Evolutionary conservation across 768 basidiomycete genomes (phyloP), one percentile per base, ranked within the genome.

Genomic region (Chalciporus pseudorubinellus): DNA sequence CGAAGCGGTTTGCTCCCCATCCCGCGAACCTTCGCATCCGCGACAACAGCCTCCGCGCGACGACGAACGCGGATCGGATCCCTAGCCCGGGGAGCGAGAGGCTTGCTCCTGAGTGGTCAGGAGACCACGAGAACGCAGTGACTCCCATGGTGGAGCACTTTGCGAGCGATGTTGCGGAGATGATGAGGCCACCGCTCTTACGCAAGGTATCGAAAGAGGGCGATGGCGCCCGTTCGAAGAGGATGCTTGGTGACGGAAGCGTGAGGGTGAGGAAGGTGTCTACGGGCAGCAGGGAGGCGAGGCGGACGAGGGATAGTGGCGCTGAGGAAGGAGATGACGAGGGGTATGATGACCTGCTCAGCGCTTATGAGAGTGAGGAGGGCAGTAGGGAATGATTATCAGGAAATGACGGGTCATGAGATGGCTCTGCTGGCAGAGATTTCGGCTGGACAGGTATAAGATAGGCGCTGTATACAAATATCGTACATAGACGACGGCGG

Each of bases 311-410:
- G 34, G 82, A 85, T 31, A 89, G 84, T 61, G 80, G 77, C 19
- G 87, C 85, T 0, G 84, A 85, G 47, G 87, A 89, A 52, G 87
- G 89, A 4, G 88, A 89, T 52, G 89, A 90, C 57, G 77, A 78
- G 48, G 81, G 85, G 4, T 89, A 89, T 48, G 87, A 85, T 58
- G 89, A 89, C 12, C 62, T 91, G 48, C 67, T 91, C 52, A 89
- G 85, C 63, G 88, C 88, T 18, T 91, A 91, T 60, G 88, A 90
- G 70, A 89, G 88, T 61, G 87, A 89, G 62, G 85, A 83, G 46
- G 74, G 73, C 26, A 63, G 64, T 31, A 63, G 43, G n/a, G 60
- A 65, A 44, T 70, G 61, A 61, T 47, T 38, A 36, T 18, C 8
- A 19, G 21, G 14, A 6, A 29, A 45, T 29, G 31, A 47, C 6